Percentiles rank a stretch among this genome's conserved stretches.
Conservation (phyloP, 2,329 filamentous ascomycete genomes). For the Colletotrichum somersetense region DNA sequence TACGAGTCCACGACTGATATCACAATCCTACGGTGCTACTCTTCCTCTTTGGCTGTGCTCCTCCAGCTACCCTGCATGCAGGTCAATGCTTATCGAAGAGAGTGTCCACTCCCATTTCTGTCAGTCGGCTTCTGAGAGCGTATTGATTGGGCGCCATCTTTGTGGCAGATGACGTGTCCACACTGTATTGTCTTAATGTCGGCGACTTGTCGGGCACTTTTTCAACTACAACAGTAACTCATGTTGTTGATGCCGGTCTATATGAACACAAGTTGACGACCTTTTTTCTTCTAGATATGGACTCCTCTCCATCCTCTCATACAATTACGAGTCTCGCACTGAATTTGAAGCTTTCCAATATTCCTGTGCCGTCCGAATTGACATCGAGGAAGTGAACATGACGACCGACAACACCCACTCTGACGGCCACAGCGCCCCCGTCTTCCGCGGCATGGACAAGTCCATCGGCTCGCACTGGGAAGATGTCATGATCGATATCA, state of each 20-base stretch:
- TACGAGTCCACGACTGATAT: conserved; percentile 3
- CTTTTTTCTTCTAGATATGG: not conserved
- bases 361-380: not conserved
- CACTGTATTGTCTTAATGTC: too few relatives aligned
- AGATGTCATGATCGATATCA: not conserved
- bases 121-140: not conserved
- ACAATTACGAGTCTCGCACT: too few relatives aligned
- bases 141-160: not conserved
- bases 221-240: not conserved
- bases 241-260: not conserved
- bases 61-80: not conserved
- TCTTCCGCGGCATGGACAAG: not conserved
- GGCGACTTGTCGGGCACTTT: not conserved
- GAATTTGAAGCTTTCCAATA: not conserved
- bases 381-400: not conserved
- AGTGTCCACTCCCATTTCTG: not conserved
- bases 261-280: not conserved
- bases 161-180: not conserved
- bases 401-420: not conserved
- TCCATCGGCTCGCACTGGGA: not conserved
- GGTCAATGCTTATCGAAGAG: not conserved
- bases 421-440: not conserved
- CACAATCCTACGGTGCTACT: not conserved
- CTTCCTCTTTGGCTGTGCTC: not conserved
- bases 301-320: too few relatives aligned